These are phyloP conservation scores for Paracamarosporium sp. DNA, from an alignment of 2,329 filamentous ascomycete genomes.

Conservation along the genomic window DNA sequence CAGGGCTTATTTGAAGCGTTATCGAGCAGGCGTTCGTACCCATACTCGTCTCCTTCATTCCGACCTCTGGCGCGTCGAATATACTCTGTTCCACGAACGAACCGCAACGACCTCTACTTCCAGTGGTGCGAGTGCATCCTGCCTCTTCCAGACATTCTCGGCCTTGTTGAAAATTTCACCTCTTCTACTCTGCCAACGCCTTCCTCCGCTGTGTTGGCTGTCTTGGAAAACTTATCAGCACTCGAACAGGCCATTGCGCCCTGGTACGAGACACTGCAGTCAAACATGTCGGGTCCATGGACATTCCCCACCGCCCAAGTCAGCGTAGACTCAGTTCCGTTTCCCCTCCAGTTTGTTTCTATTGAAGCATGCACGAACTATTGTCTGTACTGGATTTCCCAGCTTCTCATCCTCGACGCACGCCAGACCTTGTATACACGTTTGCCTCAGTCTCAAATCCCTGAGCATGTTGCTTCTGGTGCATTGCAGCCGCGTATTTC, in stretches of 20 bases:
- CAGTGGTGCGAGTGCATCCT: constrained; percentile 23
- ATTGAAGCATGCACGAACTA: constrained; percentile 26
- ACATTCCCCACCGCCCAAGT: constrained; percentile 11
- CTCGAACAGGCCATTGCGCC: constrained; percentile 17
- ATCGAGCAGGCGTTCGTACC: constrained; percentile 15
- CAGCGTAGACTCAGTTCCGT: constrained; percentile 11
- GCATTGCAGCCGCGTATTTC: constrained; percentile 8
- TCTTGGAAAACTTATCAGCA: constrained; percentile 16
- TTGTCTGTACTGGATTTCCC: constrained; percentile 23
- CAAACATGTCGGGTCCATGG: constrained; percentile 15
- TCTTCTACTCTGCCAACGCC: background rate
- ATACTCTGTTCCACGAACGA: constrained; percentile 13
- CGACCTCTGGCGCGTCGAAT: constrained; percentile 13
- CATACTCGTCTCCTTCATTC: constrained; percentile 18
- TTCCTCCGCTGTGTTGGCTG: background rate
- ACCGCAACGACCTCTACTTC: constrained; percentile 21
- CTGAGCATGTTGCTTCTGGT: background rate
- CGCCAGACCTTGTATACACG: constrained; percentile 12
- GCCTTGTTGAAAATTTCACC: constrained; percentile 12
- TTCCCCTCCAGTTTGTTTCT: constrained; percentile 24
- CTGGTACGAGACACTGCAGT: constrained; percentile 20
- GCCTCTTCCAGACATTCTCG: constrained; percentile 24
- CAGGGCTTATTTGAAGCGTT: constrained; percentile 26
- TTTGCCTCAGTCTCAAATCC: constrained; percentile 5
- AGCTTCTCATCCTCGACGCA: constrained; percentile 25